Evolutionary conservation across 306 rosid species (phyloP).

Genomic region (barrel medic (Medicago truncatula)): MtrunA17r5.0-ANR NC_053045.1:56456501-56457000

Average conservation of each 20-base stretch:
- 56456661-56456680: constrained; percentile 73
- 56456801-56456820: not conserved
- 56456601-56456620: constrained; percentile 72
- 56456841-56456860: not conserved
- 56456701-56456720: constrained; percentile 90
- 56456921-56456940: too few relatives aligned
- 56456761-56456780: constrained; percentile 4
- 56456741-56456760: constrained; percentile 44
- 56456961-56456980: too few relatives aligned
- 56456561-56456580: constrained; percentile 77
- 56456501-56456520: constrained; percentile 88
- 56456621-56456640: constrained; percentile 77
- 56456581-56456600: constrained; percentile 84
- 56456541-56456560: constrained; percentile 84
- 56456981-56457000: not conserved
- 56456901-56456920: too few relatives aligned
- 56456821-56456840: not conserved
- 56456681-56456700: constrained; percentile 79
- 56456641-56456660: constrained; percentile 66
- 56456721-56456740: constrained; percentile 97
- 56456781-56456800: not conserved
- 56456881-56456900: too few relatives aligned
- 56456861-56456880: not conserved
- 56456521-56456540: constrained; percentile 88
- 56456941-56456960: too few relatives aligned